Evolutionary conservation across 1,139 yeast genomes (phyloP).

Genomic region (Saccharomyces hybrid): DNA sequence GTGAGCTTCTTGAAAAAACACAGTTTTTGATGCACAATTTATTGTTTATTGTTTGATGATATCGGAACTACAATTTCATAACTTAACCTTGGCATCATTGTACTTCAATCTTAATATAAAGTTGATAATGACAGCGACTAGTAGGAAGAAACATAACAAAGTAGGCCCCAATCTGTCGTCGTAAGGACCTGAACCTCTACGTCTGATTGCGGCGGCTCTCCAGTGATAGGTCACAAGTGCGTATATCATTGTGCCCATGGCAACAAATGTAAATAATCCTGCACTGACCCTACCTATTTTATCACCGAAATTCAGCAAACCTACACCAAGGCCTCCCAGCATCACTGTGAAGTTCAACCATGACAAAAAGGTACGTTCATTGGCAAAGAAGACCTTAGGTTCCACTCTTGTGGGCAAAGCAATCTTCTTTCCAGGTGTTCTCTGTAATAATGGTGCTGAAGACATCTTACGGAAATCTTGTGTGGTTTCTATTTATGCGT

Average conservation of each 20-base stretch:
- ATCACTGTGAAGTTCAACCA: conserved; percentile 98
- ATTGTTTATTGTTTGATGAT: background rate
- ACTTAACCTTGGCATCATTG: conserved; percentile 3
- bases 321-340: conserved; percentile 93
- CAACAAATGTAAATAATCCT: conserved; percentile 84
- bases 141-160: conserved; percentile 88
- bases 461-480: conserved; percentile 25
- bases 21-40: too few species aligned
- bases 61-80: background rate
- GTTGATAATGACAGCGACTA: conserved; percentile 88
- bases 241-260: conserved; percentile 96
- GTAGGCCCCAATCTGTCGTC: conserved; percentile 99
- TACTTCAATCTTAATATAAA: conserved; percentile 72
- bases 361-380: conserved; percentile 94
- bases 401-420: conserved; percentile 97
- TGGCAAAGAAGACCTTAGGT: conserved; percentile 97
- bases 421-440: conserved; percentile 75
- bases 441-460: conserved; percentile 56
- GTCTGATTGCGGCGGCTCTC: conserved; percentile 98
- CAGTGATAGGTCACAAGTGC: conserved; percentile 95
- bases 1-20: background rate
- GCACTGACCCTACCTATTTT: conserved; percentile 88
- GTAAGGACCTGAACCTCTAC: conserved; percentile 96
- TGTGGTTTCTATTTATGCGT: background rate
- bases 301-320: conserved; percentile 93